phyloP scores from a whole-genome alignment of 2,329 filamentous ascomycete species.

The Pochonia chlamydosporia region DNA sequence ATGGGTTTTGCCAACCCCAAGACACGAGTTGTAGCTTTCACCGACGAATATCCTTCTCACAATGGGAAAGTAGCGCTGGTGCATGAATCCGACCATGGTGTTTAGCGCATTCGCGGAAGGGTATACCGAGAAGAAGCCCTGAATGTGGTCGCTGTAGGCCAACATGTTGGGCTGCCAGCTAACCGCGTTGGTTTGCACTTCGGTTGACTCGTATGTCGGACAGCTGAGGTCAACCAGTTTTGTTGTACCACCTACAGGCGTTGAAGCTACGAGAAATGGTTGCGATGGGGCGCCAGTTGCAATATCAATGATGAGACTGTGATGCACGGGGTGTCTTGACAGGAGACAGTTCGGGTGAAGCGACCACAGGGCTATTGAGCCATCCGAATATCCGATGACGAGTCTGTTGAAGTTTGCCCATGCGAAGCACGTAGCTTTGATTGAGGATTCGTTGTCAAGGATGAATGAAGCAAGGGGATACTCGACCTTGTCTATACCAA shows the following conservation, averaged over 20 bases:
- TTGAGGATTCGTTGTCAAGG: constrained; percentile 38
- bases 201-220: constrained; percentile 48
- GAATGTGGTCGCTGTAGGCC: constrained; percentile 48
- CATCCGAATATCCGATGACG: constrained; percentile 50
- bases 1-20: constrained; percentile 44
- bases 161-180: constrained; percentile 48
- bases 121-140: constrained; percentile 47
- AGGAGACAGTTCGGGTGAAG: constrained; percentile 42
- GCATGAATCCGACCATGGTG: constrained; percentile 46
- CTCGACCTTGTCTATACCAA: constrained; percentile 36
- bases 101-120: constrained; percentile 48
- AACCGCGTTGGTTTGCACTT: constrained; percentile 44
- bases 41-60: constrained; percentile 46
- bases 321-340: constrained; percentile 47
- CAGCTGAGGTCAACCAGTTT: constrained; percentile 47
- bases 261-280: constrained; percentile 49
- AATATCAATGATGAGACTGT: constrained; percentile 48
- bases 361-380: constrained; percentile 52
- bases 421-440: constrained; percentile 46
- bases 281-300: constrained; percentile 50
- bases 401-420: constrained; percentile 52
- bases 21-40: constrained; percentile 43
- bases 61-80: constrained; percentile 46
- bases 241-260: constrained; percentile 47
- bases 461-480: constrained; percentile 38